phyloP scores from a whole-genome alignment of 805 yeast species.

The Schwanniomyces occidentalis region DNA sequence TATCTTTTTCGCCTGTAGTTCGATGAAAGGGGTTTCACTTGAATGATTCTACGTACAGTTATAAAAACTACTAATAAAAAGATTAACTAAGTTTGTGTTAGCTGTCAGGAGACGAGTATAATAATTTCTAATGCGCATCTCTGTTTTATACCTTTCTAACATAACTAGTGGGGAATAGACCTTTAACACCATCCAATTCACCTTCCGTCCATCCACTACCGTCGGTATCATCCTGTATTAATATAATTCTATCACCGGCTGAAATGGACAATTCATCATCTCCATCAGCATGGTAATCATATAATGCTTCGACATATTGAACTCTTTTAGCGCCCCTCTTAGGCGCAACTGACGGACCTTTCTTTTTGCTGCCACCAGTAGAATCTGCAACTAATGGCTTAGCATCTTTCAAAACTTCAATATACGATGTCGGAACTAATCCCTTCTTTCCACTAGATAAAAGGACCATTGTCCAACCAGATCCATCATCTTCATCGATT shows the following conservation, averaged over 20 bases:
- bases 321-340: conserved; percentile 68
- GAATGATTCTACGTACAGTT: too few species aligned
- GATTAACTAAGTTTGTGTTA: too few species aligned
- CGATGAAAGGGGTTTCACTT: too few species aligned
- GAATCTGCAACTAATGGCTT: conserved; percentile 7
- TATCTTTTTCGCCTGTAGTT: too few species aligned
- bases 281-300: conserved; percentile 75
- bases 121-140: too few species aligned
- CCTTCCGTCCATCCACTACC: conserved; percentile 97
- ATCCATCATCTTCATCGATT: conserved; percentile 74
- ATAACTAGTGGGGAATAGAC: conserved; percentile 70
- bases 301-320: conserved; percentile 65
- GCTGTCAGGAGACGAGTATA: too few species aligned
- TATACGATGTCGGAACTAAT: conserved; percentile 81
- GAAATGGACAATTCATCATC: conserved; percentile 73
- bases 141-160: conserved; percentile 38
- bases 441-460: conserved; percentile 55
- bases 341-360: conserved; percentile 83
- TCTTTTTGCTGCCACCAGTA: conserved; percentile 32
- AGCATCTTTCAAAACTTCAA: conserved; percentile 40
- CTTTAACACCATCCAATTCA: conserved; percentile 45
- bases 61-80: too few species aligned
- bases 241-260: conserved; percentile 71
- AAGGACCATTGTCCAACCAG: conserved; percentile 82
- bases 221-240: conserved; percentile 56